These are phyloP conservation scores for Populus euphratica DNA, from an alignment of 345 rosid species.

Conservation along the genomic window DNA sequence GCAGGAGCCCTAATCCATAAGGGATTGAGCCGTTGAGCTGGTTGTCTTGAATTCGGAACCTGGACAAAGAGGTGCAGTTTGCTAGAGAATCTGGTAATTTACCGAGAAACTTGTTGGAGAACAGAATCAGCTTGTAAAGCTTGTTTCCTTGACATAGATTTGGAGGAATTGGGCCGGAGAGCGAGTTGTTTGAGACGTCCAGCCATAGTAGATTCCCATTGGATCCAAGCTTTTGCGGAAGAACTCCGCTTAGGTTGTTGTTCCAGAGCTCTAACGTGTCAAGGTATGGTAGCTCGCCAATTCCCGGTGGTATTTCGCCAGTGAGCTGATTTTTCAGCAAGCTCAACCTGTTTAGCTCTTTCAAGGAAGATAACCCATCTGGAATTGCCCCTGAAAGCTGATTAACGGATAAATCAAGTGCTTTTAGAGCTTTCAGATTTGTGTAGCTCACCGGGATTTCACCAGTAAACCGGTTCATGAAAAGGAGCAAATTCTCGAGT, in stretches of 20 bases:
- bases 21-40: conserved; percentile 69
- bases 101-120: conserved; percentile 61
- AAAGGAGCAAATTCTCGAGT: conserved; percentile 53
- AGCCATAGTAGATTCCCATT: conserved; percentile 51
- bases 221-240: conserved; percentile 73
- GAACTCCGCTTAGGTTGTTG: conserved; percentile 60
- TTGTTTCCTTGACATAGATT: conserved; percentile 68
- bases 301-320: conserved; percentile 61
- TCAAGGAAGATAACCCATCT: conserved; percentile 41
- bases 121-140: conserved; percentile 76
- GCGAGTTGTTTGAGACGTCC: conserved; percentile 74
- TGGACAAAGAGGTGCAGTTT: conserved; percentile 52
- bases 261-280: conserved; percentile 61
- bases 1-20: conserved; percentile 54
- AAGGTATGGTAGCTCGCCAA: conserved; percentile 62
- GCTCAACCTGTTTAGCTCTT: conserved; percentile 53
- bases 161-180: conserved; percentile 71
- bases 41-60: conserved; percentile 71
- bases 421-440: conserved; percentile 42
- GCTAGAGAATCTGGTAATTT: conserved; percentile 52
- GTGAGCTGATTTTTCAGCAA: conserved; percentile 54
- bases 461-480: conserved; percentile 52
- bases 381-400: conserved; percentile 70
- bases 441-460: conserved; percentile 63
- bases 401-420: conserved; percentile 69